These are phyloP conservation scores for Beauveria sp. DNA, from an alignment of 2,329 filamentous ascomycete species.

Conservation along the genomic window DNA sequence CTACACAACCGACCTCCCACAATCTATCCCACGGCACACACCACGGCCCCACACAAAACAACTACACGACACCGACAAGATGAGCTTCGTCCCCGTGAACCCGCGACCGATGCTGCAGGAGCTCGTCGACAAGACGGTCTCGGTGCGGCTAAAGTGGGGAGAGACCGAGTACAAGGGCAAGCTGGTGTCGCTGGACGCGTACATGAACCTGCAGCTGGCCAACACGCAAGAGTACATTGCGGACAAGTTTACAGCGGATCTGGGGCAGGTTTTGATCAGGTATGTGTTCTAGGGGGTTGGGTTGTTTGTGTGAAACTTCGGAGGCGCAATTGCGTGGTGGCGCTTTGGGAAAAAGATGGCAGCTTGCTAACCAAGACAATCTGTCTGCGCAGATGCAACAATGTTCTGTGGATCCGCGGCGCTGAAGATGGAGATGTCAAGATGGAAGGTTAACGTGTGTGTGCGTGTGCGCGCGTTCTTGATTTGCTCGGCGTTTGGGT, in stretches of 20 bases:
- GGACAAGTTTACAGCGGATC: conserved; percentile 71
- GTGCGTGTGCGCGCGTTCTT: neutral
- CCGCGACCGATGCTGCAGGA: conserved; percentile 93
- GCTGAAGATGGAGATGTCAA: conserved; percentile 47
- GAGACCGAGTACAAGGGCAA: conserved; percentile 95
- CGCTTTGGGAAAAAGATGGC: neutral
- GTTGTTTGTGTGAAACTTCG: neutral
- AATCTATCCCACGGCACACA: too few relatives aligned
- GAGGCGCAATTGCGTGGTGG: neutral
- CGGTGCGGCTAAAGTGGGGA: conserved; percentile 95
- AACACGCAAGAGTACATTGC: conserved; percentile 89
- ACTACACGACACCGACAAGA: conserved; percentile 17
- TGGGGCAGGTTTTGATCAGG: conserved; percentile 91
- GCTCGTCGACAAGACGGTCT: conserved; percentile 83
- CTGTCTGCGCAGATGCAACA: conserved; percentile 64
- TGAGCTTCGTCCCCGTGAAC: conserved; percentile 81
- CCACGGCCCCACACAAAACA: too few relatives aligned
- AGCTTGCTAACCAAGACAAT: conserved; percentile 1
- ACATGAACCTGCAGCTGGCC: conserved; percentile 96
- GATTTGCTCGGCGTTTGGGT: conserved; percentile 4
- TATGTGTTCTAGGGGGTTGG: conserved; percentile 27
- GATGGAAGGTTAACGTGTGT: conserved; percentile 42
- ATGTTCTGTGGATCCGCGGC: conserved; percentile 84
- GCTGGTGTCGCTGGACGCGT: conserved; percentile 88
- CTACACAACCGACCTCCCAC: too few relatives aligned